phyloP scores from a whole-genome alignment of 2,329 filamentous ascomycete species.

The Alternaria hordeiaustralica region DNA sequence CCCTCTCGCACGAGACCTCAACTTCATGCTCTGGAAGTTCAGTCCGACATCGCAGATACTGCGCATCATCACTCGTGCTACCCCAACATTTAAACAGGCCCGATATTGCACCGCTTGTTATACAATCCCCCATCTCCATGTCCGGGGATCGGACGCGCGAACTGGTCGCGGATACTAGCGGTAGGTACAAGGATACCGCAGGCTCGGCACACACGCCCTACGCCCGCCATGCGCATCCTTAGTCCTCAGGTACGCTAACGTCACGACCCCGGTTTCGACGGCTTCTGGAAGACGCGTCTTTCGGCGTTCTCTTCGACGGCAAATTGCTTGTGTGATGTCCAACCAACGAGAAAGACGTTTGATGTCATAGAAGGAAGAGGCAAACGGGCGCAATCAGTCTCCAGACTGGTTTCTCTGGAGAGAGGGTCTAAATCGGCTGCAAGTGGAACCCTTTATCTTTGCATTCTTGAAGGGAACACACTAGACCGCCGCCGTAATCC shows the following conservation, averaged over 20 bases:
- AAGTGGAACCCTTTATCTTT: conserved; percentile 22
- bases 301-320: conserved; percentile 4
- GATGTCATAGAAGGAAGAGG: not conserved
- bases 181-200: conserved; percentile 25
- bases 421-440: conserved; percentile 8
- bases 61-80: not conserved
- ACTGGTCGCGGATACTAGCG: conserved; percentile 33
- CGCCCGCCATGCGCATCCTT: conserved; percentile 2
- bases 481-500: conserved; percentile 16
- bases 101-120: conserved; percentile 5
- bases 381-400: conserved; percentile 3
- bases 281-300: conserved; percentile 11
- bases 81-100: not conserved
- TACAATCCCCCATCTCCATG: not conserved
- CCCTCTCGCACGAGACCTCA: not conserved
- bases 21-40: not conserved
- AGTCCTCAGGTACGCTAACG: conserved; percentile 14
- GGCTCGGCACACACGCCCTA: conserved; percentile 31
- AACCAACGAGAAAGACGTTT: not conserved
- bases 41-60: conserved; percentile 7
- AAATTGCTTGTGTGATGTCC: not conserved
- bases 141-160: not conserved
- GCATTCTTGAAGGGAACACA: conserved; percentile 14
- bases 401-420: not conserved
- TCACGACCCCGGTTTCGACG: conserved; percentile 13